Evolutionary conservation across 2,329 filamentous ascomycete species (phyloP).

Genomic region (Aspergillus pseudoglaucus): DNA sequence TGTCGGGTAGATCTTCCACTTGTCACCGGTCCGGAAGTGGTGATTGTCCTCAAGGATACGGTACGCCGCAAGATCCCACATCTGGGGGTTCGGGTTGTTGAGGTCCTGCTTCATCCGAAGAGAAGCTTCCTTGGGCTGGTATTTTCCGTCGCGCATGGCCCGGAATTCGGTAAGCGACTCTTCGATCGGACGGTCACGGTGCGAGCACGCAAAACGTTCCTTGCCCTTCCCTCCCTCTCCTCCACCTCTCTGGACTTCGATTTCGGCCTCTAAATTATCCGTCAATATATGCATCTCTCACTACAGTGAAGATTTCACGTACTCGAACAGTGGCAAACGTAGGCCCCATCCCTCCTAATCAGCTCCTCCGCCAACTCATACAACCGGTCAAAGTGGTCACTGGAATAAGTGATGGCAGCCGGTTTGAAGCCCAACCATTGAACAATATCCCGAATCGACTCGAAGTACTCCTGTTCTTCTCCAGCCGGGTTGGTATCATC

Average conservation of each 20-base stretch:
- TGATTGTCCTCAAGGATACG: slow-evolving; percentile 56
- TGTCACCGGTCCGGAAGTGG: slow-evolving; percentile 60
- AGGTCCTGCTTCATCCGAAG: slow-evolving; percentile 87
- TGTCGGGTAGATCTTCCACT: slow-evolving; percentile 91
- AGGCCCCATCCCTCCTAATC: slow-evolving; percentile 61
- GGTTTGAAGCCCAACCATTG: slow-evolving; percentile 79
- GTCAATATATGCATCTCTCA: neutral
- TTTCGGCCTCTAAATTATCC: slow-evolving; percentile 56
- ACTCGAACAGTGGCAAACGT: slow-evolving; percentile 81
- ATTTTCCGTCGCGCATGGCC: slow-evolving; percentile 86
- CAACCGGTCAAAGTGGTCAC: slow-evolving; percentile 80
- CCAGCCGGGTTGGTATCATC: slow-evolving; percentile 95
- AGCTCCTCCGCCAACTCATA: slow-evolving; percentile 86
- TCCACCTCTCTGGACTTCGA: slow-evolving; percentile 81
- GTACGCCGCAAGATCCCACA: slow-evolving; percentile 95
- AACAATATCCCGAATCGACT: slow-evolving; percentile 81
- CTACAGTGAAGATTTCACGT: slow-evolving; percentile 7
- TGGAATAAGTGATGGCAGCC: slow-evolving; percentile 73
- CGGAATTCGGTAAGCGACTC: slow-evolving; percentile 77
- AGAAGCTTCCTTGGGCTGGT: slow-evolving; percentile 74
- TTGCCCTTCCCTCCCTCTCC: slow-evolving; percentile 58
- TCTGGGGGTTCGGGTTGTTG: slow-evolving; percentile 79
- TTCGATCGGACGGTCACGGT: slow-evolving; percentile 68
- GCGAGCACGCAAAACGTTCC: slow-evolving; percentile 70
- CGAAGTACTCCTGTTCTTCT: slow-evolving; percentile 85